A percentile compares a stretch with the other conserved stretches of the same genome.
Conservation (phyloP, 176 grass and related monocot species). For the Phyllostachys edulis region DNA sequence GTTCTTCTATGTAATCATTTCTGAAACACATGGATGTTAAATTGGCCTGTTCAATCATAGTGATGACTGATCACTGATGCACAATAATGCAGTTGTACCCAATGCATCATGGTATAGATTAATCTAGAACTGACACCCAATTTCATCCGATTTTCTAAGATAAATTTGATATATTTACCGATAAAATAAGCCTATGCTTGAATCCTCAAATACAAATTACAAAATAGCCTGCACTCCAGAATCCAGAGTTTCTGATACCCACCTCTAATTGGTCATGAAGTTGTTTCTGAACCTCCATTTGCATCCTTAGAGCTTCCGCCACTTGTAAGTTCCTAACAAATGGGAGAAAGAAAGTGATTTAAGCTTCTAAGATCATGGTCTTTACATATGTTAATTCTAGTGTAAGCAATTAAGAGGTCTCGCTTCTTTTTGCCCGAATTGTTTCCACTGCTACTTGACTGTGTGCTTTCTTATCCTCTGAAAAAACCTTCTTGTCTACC, state of each 20-base stretch:
- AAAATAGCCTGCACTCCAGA: too few relatives aligned
- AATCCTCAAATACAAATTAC: too few relatives aligned
- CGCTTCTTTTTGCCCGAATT: conserved; percentile 54
- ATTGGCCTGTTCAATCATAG: background rate
- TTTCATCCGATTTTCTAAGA: too few relatives aligned
- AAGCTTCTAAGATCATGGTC: background rate
- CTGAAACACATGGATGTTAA: background rate
- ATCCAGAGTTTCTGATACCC: too few relatives aligned
- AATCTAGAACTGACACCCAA: too few relatives aligned
- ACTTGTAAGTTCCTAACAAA: too few relatives aligned
- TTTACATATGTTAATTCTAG: background rate
- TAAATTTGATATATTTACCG: too few relatives aligned
- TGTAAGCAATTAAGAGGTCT: conserved; percentile 5
- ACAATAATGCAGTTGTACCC: background rate
- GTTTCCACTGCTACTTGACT: conserved; percentile 30
- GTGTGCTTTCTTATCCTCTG: conserved; percentile 61
- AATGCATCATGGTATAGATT: too few relatives aligned
- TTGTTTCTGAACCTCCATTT: too few relatives aligned
- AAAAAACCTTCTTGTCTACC: conserved; percentile 52
- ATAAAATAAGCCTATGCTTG: too few relatives aligned
- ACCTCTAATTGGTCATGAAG: too few relatives aligned
- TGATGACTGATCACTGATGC: conserved; percentile 1
- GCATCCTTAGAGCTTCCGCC: too few relatives aligned
- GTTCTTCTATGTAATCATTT: background rate
- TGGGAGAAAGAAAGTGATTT: background rate